Conservation (phyloP, 2,329 filamentous ascomycete genomes). For the Sclerotinia subarctica region DNA sequence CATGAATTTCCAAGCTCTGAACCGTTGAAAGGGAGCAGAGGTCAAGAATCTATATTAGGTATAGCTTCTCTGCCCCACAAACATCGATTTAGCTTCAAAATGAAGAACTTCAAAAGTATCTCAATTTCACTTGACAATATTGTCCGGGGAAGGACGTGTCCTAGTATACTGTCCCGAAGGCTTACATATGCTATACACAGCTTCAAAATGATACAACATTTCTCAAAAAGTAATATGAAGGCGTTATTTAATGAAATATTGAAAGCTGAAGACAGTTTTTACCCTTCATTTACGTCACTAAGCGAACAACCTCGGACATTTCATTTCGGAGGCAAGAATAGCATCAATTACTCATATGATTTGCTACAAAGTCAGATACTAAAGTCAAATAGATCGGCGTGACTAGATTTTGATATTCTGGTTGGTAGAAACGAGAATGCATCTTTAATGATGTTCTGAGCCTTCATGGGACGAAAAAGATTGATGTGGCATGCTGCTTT, state of each 20-base stretch:
- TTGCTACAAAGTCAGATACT: too few species aligned
- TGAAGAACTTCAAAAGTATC: not conserved
- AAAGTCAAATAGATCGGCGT: not conserved
- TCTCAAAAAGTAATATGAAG: too few species aligned
- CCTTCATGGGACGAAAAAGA: not conserved
- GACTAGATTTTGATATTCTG: not conserved
- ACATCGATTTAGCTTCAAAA: not conserved
- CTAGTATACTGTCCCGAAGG: rapidly evolving
- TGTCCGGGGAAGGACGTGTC: not conserved
- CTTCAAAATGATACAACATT: not conserved
- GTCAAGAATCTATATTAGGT: not conserved
- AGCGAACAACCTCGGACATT: not conserved
- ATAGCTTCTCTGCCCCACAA: not conserved
- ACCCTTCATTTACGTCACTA: constrained; percentile 6
- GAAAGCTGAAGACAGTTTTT: not conserved
- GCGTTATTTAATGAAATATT: not conserved
- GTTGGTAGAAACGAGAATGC: not conserved
- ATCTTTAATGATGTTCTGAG: not conserved
- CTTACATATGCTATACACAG: not conserved
- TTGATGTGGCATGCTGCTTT: not conserved
- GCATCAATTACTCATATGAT: too few species aligned
- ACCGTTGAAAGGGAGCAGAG: not conserved
- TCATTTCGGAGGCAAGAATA: not conserved
- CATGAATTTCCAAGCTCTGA: not conserved
- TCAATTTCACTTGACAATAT: not conserved